Conservation (phyloP, 208 protist species). For the Trypanosoma conorhini region DNA sequence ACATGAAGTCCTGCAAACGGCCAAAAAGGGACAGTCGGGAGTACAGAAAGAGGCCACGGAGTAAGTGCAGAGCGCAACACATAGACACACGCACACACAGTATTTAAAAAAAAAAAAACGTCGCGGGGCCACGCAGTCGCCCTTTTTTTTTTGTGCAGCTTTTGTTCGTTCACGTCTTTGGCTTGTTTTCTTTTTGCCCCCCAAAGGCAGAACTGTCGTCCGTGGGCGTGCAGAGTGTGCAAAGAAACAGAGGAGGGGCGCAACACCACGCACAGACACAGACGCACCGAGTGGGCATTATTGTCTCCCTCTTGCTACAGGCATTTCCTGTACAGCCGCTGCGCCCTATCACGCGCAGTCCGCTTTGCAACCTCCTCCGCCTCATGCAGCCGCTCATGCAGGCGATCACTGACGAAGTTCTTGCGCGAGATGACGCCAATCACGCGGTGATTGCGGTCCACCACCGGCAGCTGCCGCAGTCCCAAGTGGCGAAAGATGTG, state of each 20-base stretch:
- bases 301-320: background rate
- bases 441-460: conserved; percentile 55
- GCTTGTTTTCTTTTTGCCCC: background rate
- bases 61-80: background rate
- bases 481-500: conserved; percentile 74
- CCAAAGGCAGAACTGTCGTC: background rate
- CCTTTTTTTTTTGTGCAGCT: background rate
- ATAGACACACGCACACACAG: background rate
- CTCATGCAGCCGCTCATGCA: conserved; percentile 45
- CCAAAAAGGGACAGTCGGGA: conserved; percentile 3
- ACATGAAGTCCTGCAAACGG: conserved; percentile 31
- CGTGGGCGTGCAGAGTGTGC: no score
- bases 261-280: no score
- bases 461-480: conserved; percentile 79
- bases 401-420: conserved; percentile 63
- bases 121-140: background rate
- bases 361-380: conserved; percentile 11
- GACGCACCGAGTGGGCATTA: no score
- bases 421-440: conserved; percentile 82
- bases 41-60: conserved; percentile 9
- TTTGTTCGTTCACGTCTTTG: background rate
- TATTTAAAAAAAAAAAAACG: conserved; percentile 15
- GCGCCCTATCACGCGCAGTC: conserved; percentile 5
- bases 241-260: no score
- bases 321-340: background rate